phyloP scores from a whole-genome alignment of 108 stramenopile genomes.

The Skeletonema potamos region DNA sequence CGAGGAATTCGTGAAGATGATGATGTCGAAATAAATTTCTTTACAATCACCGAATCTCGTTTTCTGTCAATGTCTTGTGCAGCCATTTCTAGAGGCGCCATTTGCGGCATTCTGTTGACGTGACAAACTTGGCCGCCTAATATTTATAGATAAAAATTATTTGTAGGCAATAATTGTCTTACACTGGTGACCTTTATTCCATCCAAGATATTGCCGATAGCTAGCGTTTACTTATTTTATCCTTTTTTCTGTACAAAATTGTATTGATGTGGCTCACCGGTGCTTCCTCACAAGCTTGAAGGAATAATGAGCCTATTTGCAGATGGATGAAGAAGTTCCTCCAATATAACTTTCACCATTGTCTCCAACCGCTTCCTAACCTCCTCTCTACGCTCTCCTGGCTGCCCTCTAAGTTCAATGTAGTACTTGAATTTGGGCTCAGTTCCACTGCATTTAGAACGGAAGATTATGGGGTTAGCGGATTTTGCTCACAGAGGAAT shows the following conservation, averaged over 20 bases:
- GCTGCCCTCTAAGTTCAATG: conserved; percentile 87
- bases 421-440: conserved; percentile 99
- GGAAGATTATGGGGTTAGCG: background rate
- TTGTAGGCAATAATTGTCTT: background rate
- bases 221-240: background rate
- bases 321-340: conserved; percentile 77
- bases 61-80: background rate
- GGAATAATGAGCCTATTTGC: conserved; percentile 60
- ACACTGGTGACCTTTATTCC: background rate
- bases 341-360: conserved; percentile 67
- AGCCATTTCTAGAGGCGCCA: background rate
- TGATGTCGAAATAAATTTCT: conserved; percentile 97
- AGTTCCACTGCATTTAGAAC: conserved; percentile 65
- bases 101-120: background rate
- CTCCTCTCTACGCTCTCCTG: conserved; percentile 69
- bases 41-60: background rate
- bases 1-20: conserved; percentile 99
- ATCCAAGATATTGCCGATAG: background rate
- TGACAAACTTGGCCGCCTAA: background rate
- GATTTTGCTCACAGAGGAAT: background rate
- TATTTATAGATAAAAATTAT: background rate
- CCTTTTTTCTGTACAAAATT: background rate
- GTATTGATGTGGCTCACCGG: no score
- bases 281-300: conserved; percentile 21
- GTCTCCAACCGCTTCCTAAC: conserved; percentile 57